These are phyloP conservation scores for Thalassiosira hispida DNA, from an alignment of 352 stramenopile genomes.

Conservation along the genomic window DNA sequence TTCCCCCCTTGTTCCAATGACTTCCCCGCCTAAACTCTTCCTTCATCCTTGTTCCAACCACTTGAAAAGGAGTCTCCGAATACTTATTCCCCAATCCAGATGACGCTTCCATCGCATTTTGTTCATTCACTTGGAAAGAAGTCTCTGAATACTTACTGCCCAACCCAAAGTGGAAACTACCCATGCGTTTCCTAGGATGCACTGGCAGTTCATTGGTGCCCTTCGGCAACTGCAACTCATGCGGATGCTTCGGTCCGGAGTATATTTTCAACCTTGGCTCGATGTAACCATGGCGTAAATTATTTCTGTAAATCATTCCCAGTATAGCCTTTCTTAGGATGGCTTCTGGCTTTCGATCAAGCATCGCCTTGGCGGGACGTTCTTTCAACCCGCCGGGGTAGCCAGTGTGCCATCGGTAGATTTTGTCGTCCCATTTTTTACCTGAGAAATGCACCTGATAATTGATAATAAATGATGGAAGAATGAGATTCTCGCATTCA, in stretches of 20 bases:
- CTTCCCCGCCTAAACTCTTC: too few species aligned
- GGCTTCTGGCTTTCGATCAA: slow-evolving; percentile 93
- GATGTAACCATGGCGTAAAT: slow-evolving; percentile 92
- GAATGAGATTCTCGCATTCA: too few species aligned
- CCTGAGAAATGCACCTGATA: slow-evolving; percentile 92
- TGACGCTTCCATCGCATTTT: too few species aligned
- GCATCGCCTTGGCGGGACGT: slow-evolving; percentile 92
- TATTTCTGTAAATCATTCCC: slow-evolving; percentile 97
- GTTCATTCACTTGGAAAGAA: slow-evolving; percentile 43
- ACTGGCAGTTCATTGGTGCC: slow-evolving; percentile 45
- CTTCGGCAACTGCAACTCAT: slow-evolving; percentile 87
- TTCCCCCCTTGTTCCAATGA: too few species aligned
- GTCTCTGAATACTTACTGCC: slow-evolving; percentile 52
- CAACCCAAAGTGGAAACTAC: slow-evolving; percentile 72
- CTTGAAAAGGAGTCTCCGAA: too few species aligned
- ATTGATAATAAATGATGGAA: background rate
- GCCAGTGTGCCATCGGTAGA: slow-evolving; percentile 98
- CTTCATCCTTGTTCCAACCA: too few species aligned
- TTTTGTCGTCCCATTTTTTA: slow-evolving; percentile 96
- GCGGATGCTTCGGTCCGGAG: slow-evolving; percentile 91
- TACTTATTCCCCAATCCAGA: too few species aligned
- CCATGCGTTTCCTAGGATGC: slow-evolving; percentile 55
- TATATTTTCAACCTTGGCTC: slow-evolving; percentile 96
- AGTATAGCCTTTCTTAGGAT: slow-evolving; percentile 95
- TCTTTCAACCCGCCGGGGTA: slow-evolving; percentile 96